phyloP scores from a whole-genome alignment of 2,329 filamentous ascomycete species.

The Fusarium globosum region DNA sequence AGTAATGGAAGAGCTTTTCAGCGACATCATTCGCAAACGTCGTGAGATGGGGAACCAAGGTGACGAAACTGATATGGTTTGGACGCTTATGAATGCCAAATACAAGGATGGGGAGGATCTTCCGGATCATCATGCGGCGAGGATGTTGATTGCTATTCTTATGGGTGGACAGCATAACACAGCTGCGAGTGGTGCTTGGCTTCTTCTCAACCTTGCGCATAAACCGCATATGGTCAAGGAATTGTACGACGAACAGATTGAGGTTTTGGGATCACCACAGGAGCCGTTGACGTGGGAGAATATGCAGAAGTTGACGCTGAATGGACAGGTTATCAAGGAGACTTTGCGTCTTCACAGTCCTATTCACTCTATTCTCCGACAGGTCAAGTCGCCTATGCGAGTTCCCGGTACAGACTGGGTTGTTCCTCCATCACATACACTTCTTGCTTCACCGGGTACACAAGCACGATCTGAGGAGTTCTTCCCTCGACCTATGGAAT shows the following conservation, averaged over 20 bases:
- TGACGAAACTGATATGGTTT: constrained; percentile 79
- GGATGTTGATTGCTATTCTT: constrained; percentile 92
- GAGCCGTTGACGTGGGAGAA: constrained; percentile 80
- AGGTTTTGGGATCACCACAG: constrained; percentile 76
- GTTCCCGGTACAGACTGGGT: constrained; percentile 84
- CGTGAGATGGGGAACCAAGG: constrained; percentile 63
- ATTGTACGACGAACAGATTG: constrained; percentile 81
- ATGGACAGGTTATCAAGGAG: constrained; percentile 87
- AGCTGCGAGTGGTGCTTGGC: constrained; percentile 85
- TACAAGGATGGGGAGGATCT: constrained; percentile 84
- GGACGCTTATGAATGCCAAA: constrained; percentile 83
- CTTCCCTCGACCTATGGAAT: constrained; percentile 83
- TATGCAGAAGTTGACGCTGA: constrained; percentile 79
- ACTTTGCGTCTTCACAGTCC: constrained; percentile 90
- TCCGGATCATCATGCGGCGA: constrained; percentile 83
- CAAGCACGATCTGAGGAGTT: constrained; percentile 75
- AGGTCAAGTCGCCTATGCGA: constrained; percentile 87
- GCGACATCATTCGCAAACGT: constrained; percentile 80
- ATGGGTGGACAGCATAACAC: constrained; percentile 94
- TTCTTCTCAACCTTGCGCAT: constrained; percentile 82
- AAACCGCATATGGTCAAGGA: constrained; percentile 82
- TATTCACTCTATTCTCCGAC: constrained; percentile 93
- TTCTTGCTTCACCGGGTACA: constrained; percentile 87
- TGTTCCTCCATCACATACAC: constrained; percentile 81
- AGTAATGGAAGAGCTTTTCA: constrained; percentile 83